Evolutionary conservation across 2,329 filamentous ascomycete species (phyloP).

Genomic region (Furcasterigmium furcatum): DNA sequence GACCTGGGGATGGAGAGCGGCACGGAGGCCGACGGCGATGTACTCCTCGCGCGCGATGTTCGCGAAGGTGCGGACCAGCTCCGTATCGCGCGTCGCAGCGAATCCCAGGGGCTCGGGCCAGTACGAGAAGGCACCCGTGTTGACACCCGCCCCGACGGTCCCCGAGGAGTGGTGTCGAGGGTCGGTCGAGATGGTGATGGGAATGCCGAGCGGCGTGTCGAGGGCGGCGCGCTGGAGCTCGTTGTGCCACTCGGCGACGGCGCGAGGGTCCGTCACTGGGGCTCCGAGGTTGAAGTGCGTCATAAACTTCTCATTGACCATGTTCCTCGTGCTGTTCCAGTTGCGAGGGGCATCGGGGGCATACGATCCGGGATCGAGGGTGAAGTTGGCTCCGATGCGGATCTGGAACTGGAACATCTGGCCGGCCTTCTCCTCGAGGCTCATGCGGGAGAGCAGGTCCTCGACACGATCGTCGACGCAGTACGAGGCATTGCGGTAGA

Average conservation of each 20-base stretch:
- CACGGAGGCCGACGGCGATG: constrained; percentile 35
- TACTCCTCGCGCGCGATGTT: constrained; percentile 46
- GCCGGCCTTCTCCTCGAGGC: constrained; percentile 42
- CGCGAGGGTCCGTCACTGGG: constrained; percentile 31
- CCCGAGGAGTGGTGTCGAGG: constrained; percentile 42
- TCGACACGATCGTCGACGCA: constrained; percentile 42
- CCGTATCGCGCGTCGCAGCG: constrained; percentile 41
- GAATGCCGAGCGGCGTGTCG: constrained; percentile 44
- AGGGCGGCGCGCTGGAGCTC: constrained; percentile 35
- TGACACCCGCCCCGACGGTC: constrained; percentile 37
- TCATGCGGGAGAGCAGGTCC: constrained; percentile 42
- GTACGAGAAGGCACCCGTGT: constrained; percentile 40
- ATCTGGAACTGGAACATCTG: constrained; percentile 41
- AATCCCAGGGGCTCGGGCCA: constrained; percentile 50
- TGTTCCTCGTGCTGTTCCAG: constrained; percentile 22
- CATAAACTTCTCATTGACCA: constrained; percentile 27
- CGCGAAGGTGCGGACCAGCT: constrained; percentile 41
- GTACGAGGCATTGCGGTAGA: constrained; percentile 27
- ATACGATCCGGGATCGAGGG: constrained; percentile 8
- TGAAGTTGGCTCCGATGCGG: constrained; percentile 16
- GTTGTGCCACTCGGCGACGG: constrained; percentile 35
- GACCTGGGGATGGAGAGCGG: constrained; percentile 46
- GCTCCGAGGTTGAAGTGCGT: constrained; percentile 46
- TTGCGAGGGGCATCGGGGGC: constrained; percentile 1
- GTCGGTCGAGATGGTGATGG: constrained; percentile 43